A percentile compares a stretch with the other conserved stretches of the same genome.
These are phyloP conservation scores for Ceratocystis diversiconidia DNA, from an alignment of 2,329 filamentous ascomycete species.

Conservation along the genomic window DNA sequence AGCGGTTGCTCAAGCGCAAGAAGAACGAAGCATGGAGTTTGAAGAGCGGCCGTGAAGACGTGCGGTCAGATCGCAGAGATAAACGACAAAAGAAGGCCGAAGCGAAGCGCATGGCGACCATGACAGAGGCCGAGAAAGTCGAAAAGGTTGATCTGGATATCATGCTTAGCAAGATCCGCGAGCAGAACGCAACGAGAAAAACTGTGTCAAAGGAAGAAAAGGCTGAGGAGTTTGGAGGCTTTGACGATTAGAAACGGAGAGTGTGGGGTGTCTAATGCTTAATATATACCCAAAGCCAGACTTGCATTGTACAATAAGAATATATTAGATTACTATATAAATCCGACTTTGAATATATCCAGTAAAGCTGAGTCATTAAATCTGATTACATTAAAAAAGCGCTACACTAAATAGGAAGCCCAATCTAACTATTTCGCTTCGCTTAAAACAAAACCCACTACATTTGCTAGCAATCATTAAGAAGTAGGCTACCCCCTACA, in stretches of 20 bases:
- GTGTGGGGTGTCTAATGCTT: neutral
- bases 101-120: slow-evolving; percentile 44
- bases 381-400: too few relatives aligned
- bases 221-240: slow-evolving; percentile 45
- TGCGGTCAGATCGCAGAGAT: slow-evolving; percentile 46
- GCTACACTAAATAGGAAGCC: too few relatives aligned
- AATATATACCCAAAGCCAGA: slow-evolving; percentile 8
- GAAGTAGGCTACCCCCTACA: too few relatives aligned
- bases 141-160: slow-evolving; percentile 48
- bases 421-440: too few relatives aligned
- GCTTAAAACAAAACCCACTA: too few relatives aligned
- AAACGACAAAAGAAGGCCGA: slow-evolving; percentile 51
- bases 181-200: slow-evolving; percentile 35
- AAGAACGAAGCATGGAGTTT: slow-evolving; percentile 59
- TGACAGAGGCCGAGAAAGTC: slow-evolving; percentile 57
- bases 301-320: neutral
- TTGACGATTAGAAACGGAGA: slow-evolving; percentile 31
- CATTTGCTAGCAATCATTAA: too few relatives aligned
- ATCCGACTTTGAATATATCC: too few relatives aligned
- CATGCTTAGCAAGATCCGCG: slow-evolving; percentile 50
- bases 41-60: slow-evolving; percentile 51
- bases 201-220: slow-evolving; percentile 23
- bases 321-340: too few relatives aligned
- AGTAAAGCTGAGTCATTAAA: too few relatives aligned
- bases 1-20: slow-evolving; percentile 39